phyloP scores from a whole-genome alignment of 2,329 filamentous ascomycete genomes.

The Fusarium palustre region DNA sequence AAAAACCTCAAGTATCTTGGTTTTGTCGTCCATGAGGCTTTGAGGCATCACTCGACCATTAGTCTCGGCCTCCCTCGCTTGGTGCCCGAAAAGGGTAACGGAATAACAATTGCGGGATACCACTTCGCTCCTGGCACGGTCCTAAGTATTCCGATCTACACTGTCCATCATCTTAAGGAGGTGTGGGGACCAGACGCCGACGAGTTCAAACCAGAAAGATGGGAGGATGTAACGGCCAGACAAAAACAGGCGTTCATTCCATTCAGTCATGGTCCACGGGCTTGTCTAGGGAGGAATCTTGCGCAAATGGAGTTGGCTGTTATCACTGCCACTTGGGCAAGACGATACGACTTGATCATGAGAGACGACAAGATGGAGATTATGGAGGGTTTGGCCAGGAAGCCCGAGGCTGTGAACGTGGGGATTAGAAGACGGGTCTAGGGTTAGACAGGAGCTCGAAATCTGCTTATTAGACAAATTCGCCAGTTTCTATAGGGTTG shows the following conservation, averaged over 20 bases:
- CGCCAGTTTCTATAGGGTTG: too few relatives aligned
- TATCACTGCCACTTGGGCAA: neutral
- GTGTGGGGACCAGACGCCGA: slow-evolving; percentile 3
- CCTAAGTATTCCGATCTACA: slow-evolving; percentile 4
- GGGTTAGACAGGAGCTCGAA: neutral
- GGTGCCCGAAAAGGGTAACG: neutral
- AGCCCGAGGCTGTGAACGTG: neutral
- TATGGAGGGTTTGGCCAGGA: neutral
- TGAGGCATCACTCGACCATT: neutral
- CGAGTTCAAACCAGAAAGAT: slow-evolving; percentile 1
- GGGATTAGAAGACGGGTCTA: neutral
- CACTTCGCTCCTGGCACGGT: slow-evolving; percentile 1
- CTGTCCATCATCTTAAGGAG: neutral
- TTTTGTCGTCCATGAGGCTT: slow-evolving; percentile 1
- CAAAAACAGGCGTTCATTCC: slow-evolving; percentile 12
- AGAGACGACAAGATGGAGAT: neutral
- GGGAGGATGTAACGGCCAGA: neutral
- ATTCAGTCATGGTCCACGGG: neutral
- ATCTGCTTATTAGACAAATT: too few relatives aligned
- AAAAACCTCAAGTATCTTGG: slow-evolving; percentile 3
- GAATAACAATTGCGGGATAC: neutral
- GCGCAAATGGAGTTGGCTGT: slow-evolving; percentile 5
- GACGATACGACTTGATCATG: neutral
- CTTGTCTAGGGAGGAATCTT: neutral
- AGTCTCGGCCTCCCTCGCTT: slow-evolving; percentile 2